Evolutionary conservation across 306 rosid species (phyloP).

Genomic region (Fragaria nilgerrensis): DNA sequence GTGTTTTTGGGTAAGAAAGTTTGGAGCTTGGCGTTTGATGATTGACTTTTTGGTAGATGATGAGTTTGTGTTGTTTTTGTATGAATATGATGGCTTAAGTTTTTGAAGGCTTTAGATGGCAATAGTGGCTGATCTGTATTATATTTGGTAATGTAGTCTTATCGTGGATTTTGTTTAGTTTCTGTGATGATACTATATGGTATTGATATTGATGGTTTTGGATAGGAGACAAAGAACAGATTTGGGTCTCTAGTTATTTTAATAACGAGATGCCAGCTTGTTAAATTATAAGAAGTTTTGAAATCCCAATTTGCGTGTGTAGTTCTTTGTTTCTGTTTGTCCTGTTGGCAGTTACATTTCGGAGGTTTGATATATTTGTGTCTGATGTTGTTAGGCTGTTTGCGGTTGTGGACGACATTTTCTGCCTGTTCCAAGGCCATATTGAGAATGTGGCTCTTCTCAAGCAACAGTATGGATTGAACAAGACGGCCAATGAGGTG

Average conservation of each 20-base stretch:
- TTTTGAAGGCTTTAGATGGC: neutral
- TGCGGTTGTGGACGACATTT: constrained; percentile 95
- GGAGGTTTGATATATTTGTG: neutral
- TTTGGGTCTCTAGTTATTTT: neutral
- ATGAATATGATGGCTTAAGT: neutral
- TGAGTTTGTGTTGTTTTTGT: neutral
- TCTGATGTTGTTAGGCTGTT: constrained; percentile 55
- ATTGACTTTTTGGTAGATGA: neutral
- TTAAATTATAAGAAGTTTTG: neutral
- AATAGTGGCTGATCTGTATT: neutral
- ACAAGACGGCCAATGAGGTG: constrained; percentile 80
- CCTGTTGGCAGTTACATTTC: neutral
- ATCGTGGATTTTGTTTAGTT: neutral
- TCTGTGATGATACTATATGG: neutral
- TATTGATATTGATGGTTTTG: constrained; percentile 10
- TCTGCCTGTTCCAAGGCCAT: constrained; percentile 98
- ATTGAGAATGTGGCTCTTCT: constrained; percentile 76
- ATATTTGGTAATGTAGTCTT: neutral
- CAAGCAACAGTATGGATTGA: constrained; percentile 96
- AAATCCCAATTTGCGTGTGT: neutral
- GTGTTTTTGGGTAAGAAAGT: neutral
- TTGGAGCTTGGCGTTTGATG: neutral
- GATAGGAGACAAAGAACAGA: constrained; percentile 22
- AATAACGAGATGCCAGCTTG: neutral
- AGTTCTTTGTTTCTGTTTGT: neutral